Evolutionary conservation across 1,284 basidiomycete genomes (phyloP).

Genomic region (Naganishia liquefaciens): DNA sequence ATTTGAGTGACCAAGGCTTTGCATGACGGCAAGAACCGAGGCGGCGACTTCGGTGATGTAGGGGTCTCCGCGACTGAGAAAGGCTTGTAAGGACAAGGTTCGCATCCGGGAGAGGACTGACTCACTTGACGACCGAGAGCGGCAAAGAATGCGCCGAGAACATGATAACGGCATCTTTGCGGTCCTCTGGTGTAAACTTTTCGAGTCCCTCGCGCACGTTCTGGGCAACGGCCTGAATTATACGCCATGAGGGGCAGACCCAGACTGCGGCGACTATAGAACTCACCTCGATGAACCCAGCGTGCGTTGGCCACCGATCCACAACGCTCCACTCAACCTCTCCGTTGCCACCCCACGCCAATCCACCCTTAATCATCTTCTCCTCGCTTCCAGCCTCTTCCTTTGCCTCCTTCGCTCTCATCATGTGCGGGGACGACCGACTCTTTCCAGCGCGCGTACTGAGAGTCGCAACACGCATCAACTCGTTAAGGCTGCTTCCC

Average conservation of each 20-base stretch:
- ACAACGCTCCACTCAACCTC: constrained; percentile 93
- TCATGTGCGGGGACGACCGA: constrained; percentile 81
- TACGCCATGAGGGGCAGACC: background rate
- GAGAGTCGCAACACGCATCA: constrained; percentile 62
- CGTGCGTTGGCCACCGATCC: constrained; percentile 95
- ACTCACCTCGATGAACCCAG: constrained; percentile 85
- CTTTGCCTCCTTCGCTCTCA: constrained; percentile 62
- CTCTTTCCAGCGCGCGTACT: constrained; percentile 61
- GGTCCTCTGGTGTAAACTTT: constrained; percentile 69
- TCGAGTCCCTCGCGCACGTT: constrained; percentile 82
- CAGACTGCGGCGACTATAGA: background rate
- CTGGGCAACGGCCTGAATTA: constrained; percentile 76
- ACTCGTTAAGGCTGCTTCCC: constrained; percentile 92
- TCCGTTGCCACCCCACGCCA: constrained; percentile 55
- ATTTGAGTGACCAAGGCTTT: constrained; percentile 68
- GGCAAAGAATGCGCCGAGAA: constrained; percentile 98
- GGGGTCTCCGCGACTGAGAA: constrained; percentile 89
- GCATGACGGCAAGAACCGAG: constrained; percentile 87
- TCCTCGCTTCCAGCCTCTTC: constrained; percentile 72
- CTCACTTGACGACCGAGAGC: constrained; percentile 85
- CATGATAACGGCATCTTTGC: constrained; percentile 76
- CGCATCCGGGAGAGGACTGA: background rate
- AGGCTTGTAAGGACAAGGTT: constrained; percentile 69
- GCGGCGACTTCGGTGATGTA: constrained; percentile 95
- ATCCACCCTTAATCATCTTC: constrained; percentile 60